These are phyloP conservation scores for Raddia guianensis DNA, from an alignment of 176 grass and related monocot genomes.

Conservation along the genomic window DNA sequence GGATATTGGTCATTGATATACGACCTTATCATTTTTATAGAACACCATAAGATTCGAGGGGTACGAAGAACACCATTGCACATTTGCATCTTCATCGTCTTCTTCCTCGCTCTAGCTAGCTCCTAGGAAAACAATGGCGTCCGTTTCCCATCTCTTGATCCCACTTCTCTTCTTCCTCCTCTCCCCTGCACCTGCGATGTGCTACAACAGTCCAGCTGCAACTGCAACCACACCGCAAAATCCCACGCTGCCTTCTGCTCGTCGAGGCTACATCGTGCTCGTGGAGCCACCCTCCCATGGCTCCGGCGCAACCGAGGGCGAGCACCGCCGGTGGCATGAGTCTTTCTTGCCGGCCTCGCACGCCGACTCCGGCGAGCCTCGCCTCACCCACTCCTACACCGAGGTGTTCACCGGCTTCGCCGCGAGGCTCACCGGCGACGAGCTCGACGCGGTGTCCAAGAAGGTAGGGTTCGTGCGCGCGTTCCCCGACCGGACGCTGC, in stretches of 20 bases:
- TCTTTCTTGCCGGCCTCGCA: conserved; percentile 38
- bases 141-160: neutral
- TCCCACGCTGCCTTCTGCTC: neutral
- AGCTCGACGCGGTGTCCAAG: conserved; percentile 32
- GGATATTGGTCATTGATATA: neutral
- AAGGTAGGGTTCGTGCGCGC: conserved; percentile 34
- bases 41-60: neutral
- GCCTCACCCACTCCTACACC: conserved; percentile 47
- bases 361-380: conserved; percentile 11
- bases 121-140: neutral
- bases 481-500: conserved; percentile 28
- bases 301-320: neutral
- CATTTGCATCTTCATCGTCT: neutral
- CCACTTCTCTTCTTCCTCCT: neutral
- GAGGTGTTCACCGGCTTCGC: conserved; percentile 51
- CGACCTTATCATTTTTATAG: neutral
- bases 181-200: neutral
- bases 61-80: neutral
- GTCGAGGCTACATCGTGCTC: conserved; percentile 29
- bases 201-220: neutral
- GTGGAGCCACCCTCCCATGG: conserved; percentile 11
- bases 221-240: neutral
- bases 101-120: neutral
- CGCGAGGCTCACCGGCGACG: conserved; percentile 29
- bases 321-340: conserved; percentile 33